Evolutionary conservation across 1,139 yeast genomes (phyloP).

Genomic region (Saccharomyces hybrid): DNA sequence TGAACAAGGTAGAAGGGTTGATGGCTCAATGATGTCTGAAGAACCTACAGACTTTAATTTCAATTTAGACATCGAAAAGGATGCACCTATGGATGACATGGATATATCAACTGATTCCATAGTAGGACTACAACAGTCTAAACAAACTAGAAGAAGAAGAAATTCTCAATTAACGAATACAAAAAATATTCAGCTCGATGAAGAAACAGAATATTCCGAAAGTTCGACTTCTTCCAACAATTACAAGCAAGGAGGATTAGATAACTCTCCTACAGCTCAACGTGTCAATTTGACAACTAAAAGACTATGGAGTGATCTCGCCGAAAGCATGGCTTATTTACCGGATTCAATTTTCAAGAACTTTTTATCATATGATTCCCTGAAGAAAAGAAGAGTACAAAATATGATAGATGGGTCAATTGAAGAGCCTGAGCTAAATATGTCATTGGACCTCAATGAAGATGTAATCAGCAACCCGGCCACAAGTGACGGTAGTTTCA

Average conservation of each 20-base stretch:
- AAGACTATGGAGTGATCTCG: slow-evolving; percentile 18
- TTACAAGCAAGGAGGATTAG: background rate
- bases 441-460: slow-evolving; percentile 21
- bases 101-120: background rate
- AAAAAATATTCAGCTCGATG: slow-evolving; percentile 19
- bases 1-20: slow-evolving; percentile 34
- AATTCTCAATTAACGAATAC: slow-evolving; percentile 13
- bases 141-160: background rate
- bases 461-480: slow-evolving; percentile 5
- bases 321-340: slow-evolving; percentile 12
- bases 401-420: slow-evolving; percentile 1
- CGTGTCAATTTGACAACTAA: slow-evolving; percentile 9
- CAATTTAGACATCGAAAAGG: slow-evolving; percentile 27
- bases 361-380: slow-evolving; percentile 10
- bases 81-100: slow-evolving; percentile 3
- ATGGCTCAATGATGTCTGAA: slow-evolving; percentile 2
- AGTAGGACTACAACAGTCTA: background rate
- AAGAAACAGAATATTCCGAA: slow-evolving; percentile 12
- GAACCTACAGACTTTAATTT: slow-evolving; percentile 29
- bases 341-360: slow-evolving; percentile 13
- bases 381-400: slow-evolving; percentile 11
- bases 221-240: background rate
- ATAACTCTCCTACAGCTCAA: background rate
- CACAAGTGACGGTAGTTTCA: slow-evolving; percentile 1
- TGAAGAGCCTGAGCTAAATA: slow-evolving; percentile 17